phyloP scores from a whole-genome alignment of 495 filamentous ascomycete genomes.

The Corynascus novoguineensis region DNA sequence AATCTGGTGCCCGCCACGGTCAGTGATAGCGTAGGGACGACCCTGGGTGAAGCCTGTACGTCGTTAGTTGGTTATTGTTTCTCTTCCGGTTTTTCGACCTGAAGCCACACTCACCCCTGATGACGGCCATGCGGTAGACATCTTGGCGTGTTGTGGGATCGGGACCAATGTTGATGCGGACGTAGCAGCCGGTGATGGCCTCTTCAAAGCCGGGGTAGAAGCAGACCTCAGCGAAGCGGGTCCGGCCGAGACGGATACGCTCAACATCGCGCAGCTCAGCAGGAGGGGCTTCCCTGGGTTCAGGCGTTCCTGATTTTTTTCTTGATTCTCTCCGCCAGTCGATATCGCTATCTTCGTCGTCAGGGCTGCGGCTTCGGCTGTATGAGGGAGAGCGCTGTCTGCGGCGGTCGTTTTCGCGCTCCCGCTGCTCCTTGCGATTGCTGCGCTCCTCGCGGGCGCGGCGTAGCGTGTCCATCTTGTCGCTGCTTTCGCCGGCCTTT shows the following conservation, averaged over 20 bases:
- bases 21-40: constrained; percentile 72
- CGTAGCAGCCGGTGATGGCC: constrained; percentile 70
- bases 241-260: constrained; percentile 71
- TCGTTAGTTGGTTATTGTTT: neutral
- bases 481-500: constrained; percentile 71
- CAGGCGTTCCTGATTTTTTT: constrained; percentile 42
- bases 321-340: constrained; percentile 54
- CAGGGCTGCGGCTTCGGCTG: constrained; percentile 51
- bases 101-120: constrained; percentile 59
- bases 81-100: no score
- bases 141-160: constrained; percentile 61
- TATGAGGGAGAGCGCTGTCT: constrained; percentile 43
- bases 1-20: constrained; percentile 61
- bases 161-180: constrained; percentile 70
- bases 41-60: constrained; percentile 65
- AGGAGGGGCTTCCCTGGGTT: constrained; percentile 44
- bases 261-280: constrained; percentile 76
- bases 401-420: constrained; percentile 59
- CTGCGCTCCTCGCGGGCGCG: constrained; percentile 78
- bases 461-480: constrained; percentile 76
- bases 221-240: constrained; percentile 75
- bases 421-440: constrained; percentile 66
- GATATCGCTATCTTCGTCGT: constrained; percentile 72
- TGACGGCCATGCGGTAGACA: constrained; percentile 77
- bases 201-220: constrained; percentile 87